Conservation (phyloP, 1,139 yeast species). For the Saccharomyces hybrid region DNA sequence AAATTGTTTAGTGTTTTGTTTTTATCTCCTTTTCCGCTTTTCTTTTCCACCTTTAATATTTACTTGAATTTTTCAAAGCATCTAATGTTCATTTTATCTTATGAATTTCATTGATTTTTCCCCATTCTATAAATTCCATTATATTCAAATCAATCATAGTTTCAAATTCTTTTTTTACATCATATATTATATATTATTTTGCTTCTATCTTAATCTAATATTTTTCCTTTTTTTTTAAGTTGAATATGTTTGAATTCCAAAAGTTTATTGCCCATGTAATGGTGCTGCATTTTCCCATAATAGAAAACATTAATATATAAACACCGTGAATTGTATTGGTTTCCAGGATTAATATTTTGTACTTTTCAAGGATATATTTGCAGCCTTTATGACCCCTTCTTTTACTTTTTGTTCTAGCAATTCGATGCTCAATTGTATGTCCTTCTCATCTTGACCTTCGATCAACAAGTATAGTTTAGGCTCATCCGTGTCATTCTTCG, state of each 20-base stretch:
- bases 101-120: not conserved
- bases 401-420: conserved; percentile 54
- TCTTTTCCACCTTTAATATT: not conserved
- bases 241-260: not conserved
- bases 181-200: not conserved
- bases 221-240: not conserved
- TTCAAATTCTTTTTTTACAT: not conserved
- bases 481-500: conserved; percentile 45
- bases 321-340: not conserved
- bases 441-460: conserved; percentile 63
- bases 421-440: conserved; percentile 60
- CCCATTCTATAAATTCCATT: not conserved
- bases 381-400: conserved; percentile 42
- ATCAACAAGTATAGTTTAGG: conserved; percentile 72
- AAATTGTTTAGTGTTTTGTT: not conserved
- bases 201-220: not conserved
- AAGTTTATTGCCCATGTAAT: not conserved
- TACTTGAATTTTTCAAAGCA: not conserved
- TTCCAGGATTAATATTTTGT: conserved; percentile 17
- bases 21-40: not conserved
- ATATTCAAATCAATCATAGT: not conserved
- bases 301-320: not conserved
- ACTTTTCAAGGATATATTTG: conserved; percentile 23
- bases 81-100: not conserved
- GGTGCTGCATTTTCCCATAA: not conserved